Conservation (phyloP, 371 early-diverging fungal genomes). For the Apophysomyces ossiformis region DNA sequence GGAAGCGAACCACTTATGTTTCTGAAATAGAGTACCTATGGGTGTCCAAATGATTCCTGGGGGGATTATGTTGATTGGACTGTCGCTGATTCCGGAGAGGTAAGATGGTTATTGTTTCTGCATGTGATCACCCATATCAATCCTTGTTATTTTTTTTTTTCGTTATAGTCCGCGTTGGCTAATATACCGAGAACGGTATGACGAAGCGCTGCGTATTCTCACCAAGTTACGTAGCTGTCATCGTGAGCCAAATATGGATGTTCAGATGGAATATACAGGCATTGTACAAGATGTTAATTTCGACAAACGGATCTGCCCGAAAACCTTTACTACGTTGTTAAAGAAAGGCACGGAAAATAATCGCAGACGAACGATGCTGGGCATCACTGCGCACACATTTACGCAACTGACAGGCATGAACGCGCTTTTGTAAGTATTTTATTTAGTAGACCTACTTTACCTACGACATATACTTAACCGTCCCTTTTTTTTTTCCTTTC, state of each 20-base stretch:
- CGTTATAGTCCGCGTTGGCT: conserved; percentile 89
- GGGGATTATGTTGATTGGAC: conserved; percentile 62
- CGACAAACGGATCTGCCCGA: conserved; percentile 52
- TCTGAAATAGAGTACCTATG: conserved; percentile 53
- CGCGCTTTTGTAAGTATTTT: conserved; percentile 62
- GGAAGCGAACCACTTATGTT: conserved; percentile 25
- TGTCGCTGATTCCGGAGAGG: conserved; percentile 71
- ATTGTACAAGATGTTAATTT: conserved; percentile 75
- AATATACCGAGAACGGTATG: conserved; percentile 61
- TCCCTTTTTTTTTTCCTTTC: no score
- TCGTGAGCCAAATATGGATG: conserved; percentile 1
- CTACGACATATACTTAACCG: conserved; percentile 27
- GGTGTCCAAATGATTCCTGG: conserved; percentile 81
- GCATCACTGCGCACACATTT: conserved; percentile 71
- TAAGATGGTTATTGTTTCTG: not conserved
- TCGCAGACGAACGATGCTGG: conserved; percentile 66
- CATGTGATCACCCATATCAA: conserved; percentile 1
- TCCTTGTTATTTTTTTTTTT: not conserved
- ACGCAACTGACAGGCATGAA: conserved; percentile 83
- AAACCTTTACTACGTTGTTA: conserved; percentile 55
- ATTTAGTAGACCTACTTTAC: conserved; percentile 28
- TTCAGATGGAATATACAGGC: conserved; percentile 63
- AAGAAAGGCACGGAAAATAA: conserved; percentile 58
- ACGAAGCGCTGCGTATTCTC: conserved; percentile 74
- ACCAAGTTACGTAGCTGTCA: conserved; percentile 63